Base-by-base conservation (phyloP, 2,329 filamentous ascomycete species). In the Alternaria brassicicola region DNA sequence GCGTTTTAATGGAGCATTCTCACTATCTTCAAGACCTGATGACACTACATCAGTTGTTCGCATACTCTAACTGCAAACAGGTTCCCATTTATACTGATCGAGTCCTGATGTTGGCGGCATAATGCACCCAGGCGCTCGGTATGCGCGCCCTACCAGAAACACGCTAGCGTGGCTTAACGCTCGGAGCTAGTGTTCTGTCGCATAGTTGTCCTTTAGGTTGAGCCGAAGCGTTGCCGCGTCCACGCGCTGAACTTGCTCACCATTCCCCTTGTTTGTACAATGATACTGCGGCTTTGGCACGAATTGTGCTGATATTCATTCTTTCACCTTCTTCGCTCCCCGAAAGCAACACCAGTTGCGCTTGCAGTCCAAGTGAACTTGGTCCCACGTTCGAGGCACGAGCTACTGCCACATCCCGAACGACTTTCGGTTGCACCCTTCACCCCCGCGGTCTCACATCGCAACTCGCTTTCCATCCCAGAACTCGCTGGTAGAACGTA, bases 151-250 rank as follows among this genome's bases (percentile, higher is more conserved):
- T 57, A 50, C 52, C 57, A 7, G 54, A 61, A 67, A 47, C 47
- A 59, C 55, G 47, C 58, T 69, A 65, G 64, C 62, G 64, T 41
- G 46, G 56, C 51, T 57, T 48, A 59, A 33, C 42, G 39, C 41
- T 47, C 52, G 52, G 61, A 64, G 64, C 64, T 67, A 58, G 51
- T 41, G 33, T 23, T 55, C 55, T 39, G 70, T 67, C 64, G 67
- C 67, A 70, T 69, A 72, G 66, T 60, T 74, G 70, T 72, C 71
- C 71, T 72, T 68, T 71, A 69, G 55, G 52, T 39, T 38, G 65
- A 69, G 69, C 69, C 71, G 63, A 67, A 53, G 51, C 59, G 61
- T 57, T 63, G 61, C 64, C 69, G 64, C 57, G 50, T 47, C 65
- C 52, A 68, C 68, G 64, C 64, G 57, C 59, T 60, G 61, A 55